phyloP scores from a whole-genome alignment of 2,329 filamentous ascomycete species.

The Rutstroemia sydowiana region DNA sequence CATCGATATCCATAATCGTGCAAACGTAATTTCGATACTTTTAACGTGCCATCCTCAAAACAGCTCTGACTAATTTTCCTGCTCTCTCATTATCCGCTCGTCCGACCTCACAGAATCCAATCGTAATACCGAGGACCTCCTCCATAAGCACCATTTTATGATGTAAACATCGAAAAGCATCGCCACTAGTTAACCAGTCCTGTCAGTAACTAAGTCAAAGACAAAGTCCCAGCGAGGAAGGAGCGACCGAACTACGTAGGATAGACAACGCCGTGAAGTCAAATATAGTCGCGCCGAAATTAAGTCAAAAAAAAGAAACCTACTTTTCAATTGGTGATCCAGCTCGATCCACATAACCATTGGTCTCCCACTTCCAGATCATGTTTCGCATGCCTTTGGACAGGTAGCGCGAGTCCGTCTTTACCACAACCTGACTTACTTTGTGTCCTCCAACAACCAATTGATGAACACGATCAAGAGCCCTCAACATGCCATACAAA shows the following conservation, averaged over 20 bases:
- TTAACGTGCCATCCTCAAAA: neutral
- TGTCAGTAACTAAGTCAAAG: neutral
- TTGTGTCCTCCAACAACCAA: conserved; percentile 11
- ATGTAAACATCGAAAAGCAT: neutral
- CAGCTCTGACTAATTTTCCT: neutral
- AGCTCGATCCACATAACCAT: neutral
- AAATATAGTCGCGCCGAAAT: neutral
- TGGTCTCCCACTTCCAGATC: conserved; percentile 16
- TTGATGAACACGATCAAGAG: conserved; percentile 12
- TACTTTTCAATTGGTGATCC: neutral
- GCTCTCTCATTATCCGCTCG: neutral
- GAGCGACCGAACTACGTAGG: neutral
- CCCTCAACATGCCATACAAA: conserved; percentile 11
- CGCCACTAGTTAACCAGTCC: neutral
- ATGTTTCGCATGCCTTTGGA: conserved; percentile 5
- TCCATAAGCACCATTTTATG: neutral
- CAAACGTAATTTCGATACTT: too few species aligned
- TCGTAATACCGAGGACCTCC: neutral
- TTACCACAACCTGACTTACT: conserved; percentile 14
- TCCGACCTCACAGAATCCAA: neutral
- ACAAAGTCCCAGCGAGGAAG: neutral
- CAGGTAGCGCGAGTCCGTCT: conserved; percentile 13
- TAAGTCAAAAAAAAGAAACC: neutral
- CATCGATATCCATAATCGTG: too few species aligned
- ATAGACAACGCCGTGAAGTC: neutral